phyloP scores from a whole-genome alignment of 2,329 filamentous ascomycete species.

The Drechslerella dactyloides region DNA sequence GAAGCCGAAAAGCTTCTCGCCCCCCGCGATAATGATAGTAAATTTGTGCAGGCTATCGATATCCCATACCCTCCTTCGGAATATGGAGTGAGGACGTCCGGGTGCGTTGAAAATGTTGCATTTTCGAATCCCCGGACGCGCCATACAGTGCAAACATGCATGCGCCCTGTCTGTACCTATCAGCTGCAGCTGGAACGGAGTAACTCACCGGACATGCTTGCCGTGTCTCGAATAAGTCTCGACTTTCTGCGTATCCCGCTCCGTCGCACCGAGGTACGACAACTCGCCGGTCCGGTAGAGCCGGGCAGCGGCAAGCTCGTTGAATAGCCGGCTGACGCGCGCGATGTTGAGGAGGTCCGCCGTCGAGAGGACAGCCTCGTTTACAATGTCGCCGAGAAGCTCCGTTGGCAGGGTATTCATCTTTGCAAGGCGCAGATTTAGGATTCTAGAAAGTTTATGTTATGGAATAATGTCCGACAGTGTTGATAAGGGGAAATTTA shows the following conservation, averaged over 20 bases:
- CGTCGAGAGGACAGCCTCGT: slow-evolving; percentile 12
- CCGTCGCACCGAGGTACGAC: slow-evolving; percentile 30
- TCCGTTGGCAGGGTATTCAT: slow-evolving; percentile 29
- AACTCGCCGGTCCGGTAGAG: slow-evolving; percentile 43
- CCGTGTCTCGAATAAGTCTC: slow-evolving; percentile 33
- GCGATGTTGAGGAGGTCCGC: slow-evolving; percentile 31
- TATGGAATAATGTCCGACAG: no score
- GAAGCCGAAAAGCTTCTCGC: no score
- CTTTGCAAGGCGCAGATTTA: no score
- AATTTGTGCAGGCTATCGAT: no score
- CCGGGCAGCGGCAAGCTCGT: slow-evolving; percentile 21
- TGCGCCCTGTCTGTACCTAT: not conserved
- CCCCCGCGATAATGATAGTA: no score
- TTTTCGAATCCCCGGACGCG: slow-evolving; percentile 12
- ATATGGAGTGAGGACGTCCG: no score
- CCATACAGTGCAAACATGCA: not conserved
- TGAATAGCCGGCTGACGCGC: slow-evolving; percentile 25
- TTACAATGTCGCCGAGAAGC: slow-evolving; percentile 37
- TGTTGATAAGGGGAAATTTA: no score
- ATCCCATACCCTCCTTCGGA: no score
- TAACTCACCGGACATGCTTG: slow-evolving; percentile 42
- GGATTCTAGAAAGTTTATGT: no score
- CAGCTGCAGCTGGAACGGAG: not conserved
- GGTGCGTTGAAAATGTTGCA: slow-evolving; percentile 36
- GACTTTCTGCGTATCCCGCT: slow-evolving; percentile 23